phyloP scores from a whole-genome alignment of 1,284 basidiomycete species.

The Gomphus sp. region DNA sequence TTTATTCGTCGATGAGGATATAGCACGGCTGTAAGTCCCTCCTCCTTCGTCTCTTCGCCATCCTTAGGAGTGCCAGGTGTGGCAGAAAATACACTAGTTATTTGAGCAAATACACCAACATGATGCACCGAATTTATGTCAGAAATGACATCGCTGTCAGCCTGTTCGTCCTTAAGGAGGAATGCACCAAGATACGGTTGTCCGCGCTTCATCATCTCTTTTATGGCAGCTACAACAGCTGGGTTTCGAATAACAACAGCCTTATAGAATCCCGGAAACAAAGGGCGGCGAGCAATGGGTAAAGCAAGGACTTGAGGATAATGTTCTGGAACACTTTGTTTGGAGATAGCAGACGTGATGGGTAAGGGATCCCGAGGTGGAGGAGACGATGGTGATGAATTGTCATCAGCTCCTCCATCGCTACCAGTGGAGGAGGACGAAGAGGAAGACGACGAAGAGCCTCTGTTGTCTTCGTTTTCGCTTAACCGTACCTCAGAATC shows the following conservation, averaged over 20 bases:
- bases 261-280: constrained; percentile 98
- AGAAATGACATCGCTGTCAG: constrained; percentile 90
- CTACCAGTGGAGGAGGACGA: constrained; percentile 20
- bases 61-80: constrained; percentile 40
- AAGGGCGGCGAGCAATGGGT: constrained; percentile 90
- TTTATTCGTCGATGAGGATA: constrained; percentile 92
- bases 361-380: constrained; percentile 26
- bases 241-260: constrained; percentile 90
- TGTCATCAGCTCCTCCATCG: constrained; percentile 22
- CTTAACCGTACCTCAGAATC: constrained; percentile 13
- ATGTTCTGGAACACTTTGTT: constrained; percentile 75
- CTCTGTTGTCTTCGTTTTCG: constrained; percentile 14
- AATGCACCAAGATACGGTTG: constrained; percentile 98
- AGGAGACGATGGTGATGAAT: constrained; percentile 25
- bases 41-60: constrained; percentile 54
- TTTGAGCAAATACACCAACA: constrained; percentile 96
- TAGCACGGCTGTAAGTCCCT: constrained; percentile 88
- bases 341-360: constrained; percentile 56
- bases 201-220: constrained; percentile 93
- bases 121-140: constrained; percentile 83
- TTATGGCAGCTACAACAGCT: constrained; percentile 87
- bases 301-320: constrained; percentile 95
- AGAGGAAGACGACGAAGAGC: constrained; percentile 18
- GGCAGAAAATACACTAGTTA: constrained; percentile 88
- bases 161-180: constrained; percentile 90